phyloP scores from a whole-genome alignment of 257 asterid genomes.

The Fraxinus quadrangulata region DNA sequence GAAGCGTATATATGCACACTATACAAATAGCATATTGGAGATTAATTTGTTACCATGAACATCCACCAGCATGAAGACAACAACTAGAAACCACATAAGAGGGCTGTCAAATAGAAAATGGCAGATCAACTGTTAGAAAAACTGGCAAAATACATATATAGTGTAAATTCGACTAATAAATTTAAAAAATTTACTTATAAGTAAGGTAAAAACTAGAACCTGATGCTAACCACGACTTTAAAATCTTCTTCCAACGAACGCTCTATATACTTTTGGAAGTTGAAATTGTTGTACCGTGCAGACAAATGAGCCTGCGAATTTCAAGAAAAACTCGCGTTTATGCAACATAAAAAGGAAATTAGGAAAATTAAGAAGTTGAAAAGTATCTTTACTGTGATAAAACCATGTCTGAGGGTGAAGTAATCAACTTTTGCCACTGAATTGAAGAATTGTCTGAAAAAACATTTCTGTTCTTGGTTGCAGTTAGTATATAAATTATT shows the following conservation, averaged over 20 bases:
- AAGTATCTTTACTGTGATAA: slow-evolving; percentile 16
- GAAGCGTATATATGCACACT: too few species aligned
- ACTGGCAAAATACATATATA: not conserved
- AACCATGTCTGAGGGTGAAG: slow-evolving; percentile 34
- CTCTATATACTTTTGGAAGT: slow-evolving; percentile 31
- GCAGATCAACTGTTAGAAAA: slow-evolving; percentile 9
- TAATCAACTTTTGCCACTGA: slow-evolving; percentile 38
- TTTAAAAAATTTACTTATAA: too few species aligned
- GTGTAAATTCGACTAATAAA: not conserved
- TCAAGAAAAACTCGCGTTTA: too few species aligned
- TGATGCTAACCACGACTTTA: slow-evolving; percentile 31
- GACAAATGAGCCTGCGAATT: slow-evolving; percentile 34
- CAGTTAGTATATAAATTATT: too few species aligned
- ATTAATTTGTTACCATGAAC: slow-evolving; percentile 31
- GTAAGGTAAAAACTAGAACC: slow-evolving; percentile 13
- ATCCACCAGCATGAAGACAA: slow-evolving; percentile 43
- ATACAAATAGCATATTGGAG: not conserved
- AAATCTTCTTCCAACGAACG: slow-evolving; percentile 34
- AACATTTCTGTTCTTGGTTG: slow-evolving; percentile 21
- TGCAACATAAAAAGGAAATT: not conserved
- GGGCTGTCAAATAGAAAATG: slow-evolving; percentile 33
- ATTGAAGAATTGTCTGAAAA: slow-evolving; percentile 30
- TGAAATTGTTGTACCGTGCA: slow-evolving; percentile 16
- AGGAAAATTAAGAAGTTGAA: not conserved
- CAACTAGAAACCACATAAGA: slow-evolving; percentile 44